These are phyloP conservation scores for Yamadazyma atmosphaerica DNA, from an alignment of 1,139 yeast genomes.

Conservation along the genomic window DNA sequence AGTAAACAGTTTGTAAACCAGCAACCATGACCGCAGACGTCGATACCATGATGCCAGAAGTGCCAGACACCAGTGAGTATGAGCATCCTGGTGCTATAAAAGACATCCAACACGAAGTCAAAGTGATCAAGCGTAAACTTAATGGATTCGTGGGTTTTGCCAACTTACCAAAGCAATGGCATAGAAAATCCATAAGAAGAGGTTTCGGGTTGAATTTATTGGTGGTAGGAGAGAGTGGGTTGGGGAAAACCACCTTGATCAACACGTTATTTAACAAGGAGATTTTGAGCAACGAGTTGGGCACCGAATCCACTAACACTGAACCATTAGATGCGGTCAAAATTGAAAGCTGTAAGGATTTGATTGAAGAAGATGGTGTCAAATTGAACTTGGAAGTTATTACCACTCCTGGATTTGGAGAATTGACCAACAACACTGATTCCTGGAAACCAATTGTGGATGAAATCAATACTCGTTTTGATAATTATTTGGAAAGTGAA, in stretches of 20 bases:
- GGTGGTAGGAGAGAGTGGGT: slow-evolving; percentile 90
- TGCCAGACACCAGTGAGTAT: slow-evolving; percentile 17
- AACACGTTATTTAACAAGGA: slow-evolving; percentile 87
- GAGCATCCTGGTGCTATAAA: slow-evolving; percentile 13
- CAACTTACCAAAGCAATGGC: slow-evolving; percentile 98
- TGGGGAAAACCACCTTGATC: slow-evolving; percentile 91
- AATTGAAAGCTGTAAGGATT: slow-evolving; percentile 68
- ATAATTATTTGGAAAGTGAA: slow-evolving; percentile 86
- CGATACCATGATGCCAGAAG: slow-evolving; percentile 19
- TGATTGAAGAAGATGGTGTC: slow-evolving; percentile 92
- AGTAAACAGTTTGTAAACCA: neutral
- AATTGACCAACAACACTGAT: slow-evolving; percentile 80
- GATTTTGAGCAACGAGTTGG: slow-evolving; percentile 41
- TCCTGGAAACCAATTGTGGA: slow-evolving; percentile 94
- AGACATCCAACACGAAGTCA: slow-evolving; percentile 38
- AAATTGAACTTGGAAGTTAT: slow-evolving; percentile 80
- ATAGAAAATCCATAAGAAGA: slow-evolving; percentile 86
- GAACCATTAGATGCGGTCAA: slow-evolving; percentile 22
- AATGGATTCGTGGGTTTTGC: slow-evolving; percentile 97
- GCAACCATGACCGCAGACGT: slow-evolving; percentile 14
- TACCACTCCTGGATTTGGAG: slow-evolving; percentile 95
- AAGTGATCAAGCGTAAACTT: slow-evolving; percentile 76
- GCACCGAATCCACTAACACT: slow-evolving; percentile 13
- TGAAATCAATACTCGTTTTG: slow-evolving; percentile 85
- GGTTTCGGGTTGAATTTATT: slow-evolving; percentile 91